Evolutionary conservation across 345 rosid genomes (phyloP).

Genomic region (Sonneratia alba): DNA sequence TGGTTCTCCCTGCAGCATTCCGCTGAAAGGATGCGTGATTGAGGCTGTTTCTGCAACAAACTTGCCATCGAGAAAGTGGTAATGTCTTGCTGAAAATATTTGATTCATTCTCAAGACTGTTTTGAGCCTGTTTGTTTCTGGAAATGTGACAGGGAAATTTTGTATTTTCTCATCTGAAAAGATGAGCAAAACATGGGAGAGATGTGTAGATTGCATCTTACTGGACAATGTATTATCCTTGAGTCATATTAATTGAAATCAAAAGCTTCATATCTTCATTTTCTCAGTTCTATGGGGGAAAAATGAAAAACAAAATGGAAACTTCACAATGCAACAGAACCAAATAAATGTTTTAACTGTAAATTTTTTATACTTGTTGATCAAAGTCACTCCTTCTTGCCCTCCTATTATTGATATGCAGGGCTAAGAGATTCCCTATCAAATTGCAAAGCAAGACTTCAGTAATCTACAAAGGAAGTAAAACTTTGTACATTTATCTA

Average conservation of each 20-base stretch:
- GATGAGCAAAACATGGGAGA: neutral
- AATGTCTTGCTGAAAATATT: slow-evolving; percentile 5
- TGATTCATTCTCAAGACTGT: neutral
- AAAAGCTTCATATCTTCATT: neutral
- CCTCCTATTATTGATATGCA: slow-evolving; percentile 9
- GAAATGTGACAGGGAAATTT: neutral
- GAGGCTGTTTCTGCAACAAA: slow-evolving; percentile 79
- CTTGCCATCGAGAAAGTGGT: slow-evolving; percentile 77
- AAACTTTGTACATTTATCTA: slow-evolving; percentile 52
- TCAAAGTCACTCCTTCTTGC: neutral
- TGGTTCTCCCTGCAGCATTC: slow-evolving; percentile 33
- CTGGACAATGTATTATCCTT: neutral
- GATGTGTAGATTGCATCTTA: neutral
- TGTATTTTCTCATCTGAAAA: neutral
- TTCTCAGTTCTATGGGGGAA: neutral
- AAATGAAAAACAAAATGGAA: neutral
- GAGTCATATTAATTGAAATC: neutral
- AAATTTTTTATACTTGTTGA: neutral
- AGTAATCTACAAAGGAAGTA: slow-evolving; percentile 50
- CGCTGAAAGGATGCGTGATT: slow-evolving; percentile 47
- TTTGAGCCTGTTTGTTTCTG: neutral
- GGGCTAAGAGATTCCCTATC: slow-evolving; percentile 90
- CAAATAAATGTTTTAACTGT: neutral
- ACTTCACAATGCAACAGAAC: neutral
- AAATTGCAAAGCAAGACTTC: slow-evolving; percentile 62